Conservation (phyloP, 345 rosid genomes). For the Eucalyptus grandis region DNA sequence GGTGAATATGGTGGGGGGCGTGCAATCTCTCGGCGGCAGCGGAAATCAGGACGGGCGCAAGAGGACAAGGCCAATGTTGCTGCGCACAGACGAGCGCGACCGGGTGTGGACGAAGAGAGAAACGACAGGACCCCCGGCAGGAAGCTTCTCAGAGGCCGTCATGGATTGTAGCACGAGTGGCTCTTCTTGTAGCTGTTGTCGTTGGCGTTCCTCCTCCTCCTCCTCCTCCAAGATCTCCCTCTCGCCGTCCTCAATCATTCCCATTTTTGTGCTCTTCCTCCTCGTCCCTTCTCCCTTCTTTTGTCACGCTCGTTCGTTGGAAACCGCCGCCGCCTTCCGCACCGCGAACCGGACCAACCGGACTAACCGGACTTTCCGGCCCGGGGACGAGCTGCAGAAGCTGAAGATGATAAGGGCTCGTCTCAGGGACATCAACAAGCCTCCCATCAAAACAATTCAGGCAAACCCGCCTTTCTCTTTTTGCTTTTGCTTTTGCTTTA, state of each 20-base stretch:
- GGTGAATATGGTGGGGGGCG: slow-evolving; percentile 37
- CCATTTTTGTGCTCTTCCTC: slow-evolving; percentile 25
- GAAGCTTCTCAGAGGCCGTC: slow-evolving; percentile 10
- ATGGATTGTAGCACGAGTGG: neutral
- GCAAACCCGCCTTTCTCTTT: slow-evolving; percentile 10
- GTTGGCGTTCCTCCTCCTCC: neutral
- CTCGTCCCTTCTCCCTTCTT: slow-evolving; percentile 32
- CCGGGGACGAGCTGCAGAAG: slow-evolving; percentile 50
- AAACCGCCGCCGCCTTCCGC: slow-evolving; percentile 3
- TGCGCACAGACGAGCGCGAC: neutral
- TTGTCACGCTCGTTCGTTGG: slow-evolving; percentile 33
- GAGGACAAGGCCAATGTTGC: slow-evolving; percentile 29
- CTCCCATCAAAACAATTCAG: slow-evolving; percentile 79
- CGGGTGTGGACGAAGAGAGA: neutral
- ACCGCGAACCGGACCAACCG: slow-evolving; percentile 34
- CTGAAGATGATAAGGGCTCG: slow-evolving; percentile 41
- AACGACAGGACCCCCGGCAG: neutral
- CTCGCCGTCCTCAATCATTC: slow-evolving; percentile 9
- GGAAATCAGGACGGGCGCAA: slow-evolving; percentile 2
- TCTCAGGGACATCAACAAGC: slow-evolving; percentile 77
- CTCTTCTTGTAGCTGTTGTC: neutral
- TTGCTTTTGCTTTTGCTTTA: neutral
- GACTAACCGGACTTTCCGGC: slow-evolving; percentile 59
- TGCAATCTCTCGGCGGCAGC: slow-evolving; percentile 12
- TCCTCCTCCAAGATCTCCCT: neutral